These are phyloP conservation scores for Coniella vitis DNA, from an alignment of 2,329 filamentous ascomycete genomes.

Conservation along the genomic window DNA sequence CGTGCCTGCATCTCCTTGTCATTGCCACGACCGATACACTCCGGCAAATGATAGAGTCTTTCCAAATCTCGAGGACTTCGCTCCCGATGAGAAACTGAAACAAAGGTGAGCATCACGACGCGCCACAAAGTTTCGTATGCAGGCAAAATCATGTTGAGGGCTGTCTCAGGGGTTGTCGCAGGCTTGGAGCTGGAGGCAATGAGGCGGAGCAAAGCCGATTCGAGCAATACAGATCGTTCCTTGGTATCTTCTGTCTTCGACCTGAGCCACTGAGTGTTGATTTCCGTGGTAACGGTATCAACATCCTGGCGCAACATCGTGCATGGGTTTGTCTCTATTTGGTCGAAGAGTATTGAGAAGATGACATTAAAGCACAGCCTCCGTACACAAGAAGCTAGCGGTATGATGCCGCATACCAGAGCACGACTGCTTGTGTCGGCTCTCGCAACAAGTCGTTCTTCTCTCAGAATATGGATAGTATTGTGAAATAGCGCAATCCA, in stretches of 20 bases:
- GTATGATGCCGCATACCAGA: too few relatives aligned
- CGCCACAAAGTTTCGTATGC: not conserved
- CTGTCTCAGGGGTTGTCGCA: not conserved
- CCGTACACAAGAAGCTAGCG: not conserved
- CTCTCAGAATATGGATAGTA: not conserved
- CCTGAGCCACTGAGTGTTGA: not conserved
- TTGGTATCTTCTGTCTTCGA: not conserved
- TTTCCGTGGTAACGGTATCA: not conserved
- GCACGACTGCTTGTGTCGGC: not conserved
- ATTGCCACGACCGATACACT: not conserved
- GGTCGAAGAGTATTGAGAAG: not conserved
- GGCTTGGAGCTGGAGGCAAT: not conserved
- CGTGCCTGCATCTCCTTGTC: not conserved
- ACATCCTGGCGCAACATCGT: not conserved
- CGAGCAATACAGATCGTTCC: not conserved
- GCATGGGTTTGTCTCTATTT: not conserved
- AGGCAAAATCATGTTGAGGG: not conserved
- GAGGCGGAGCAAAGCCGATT: not conserved
- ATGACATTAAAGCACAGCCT: not conserved
- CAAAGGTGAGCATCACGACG: not conserved
- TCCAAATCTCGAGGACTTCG: not conserved
- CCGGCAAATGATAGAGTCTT: not conserved
- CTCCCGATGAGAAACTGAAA: not conserved
- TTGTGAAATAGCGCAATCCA: not conserved
- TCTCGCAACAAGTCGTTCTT: too few relatives aligned